phyloP scores from a whole-genome alignment of 2,329 filamentous ascomycete species.

The Aspergillus sp. region DNA sequence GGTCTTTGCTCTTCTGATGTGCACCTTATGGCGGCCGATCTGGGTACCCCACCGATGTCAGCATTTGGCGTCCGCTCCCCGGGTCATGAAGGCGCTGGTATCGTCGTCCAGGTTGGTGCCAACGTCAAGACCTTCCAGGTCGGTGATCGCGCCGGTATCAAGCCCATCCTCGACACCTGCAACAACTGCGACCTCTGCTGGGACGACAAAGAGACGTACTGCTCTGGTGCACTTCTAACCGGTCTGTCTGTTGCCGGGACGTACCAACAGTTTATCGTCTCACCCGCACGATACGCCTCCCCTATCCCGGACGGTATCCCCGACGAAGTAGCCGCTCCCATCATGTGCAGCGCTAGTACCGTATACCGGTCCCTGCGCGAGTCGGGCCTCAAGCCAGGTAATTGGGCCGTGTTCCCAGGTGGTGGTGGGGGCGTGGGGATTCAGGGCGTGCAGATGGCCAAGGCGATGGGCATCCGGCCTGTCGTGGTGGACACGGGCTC shows the following conservation, averaged over 20 bases:
- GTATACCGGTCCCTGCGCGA: conserved; percentile 52
- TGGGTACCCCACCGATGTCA: conserved; percentile 44
- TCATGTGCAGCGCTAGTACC: conserved; percentile 55
- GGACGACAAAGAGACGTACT: conserved; percentile 48
- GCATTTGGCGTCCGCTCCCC: conserved; percentile 40
- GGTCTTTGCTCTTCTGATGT: conserved; percentile 54
- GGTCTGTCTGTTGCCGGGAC: conserved; percentile 44
- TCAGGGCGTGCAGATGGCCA: conserved; percentile 50
- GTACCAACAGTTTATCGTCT: conserved; percentile 55
- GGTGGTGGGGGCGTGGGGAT: conserved; percentile 52
- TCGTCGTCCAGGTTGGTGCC: conserved; percentile 51
- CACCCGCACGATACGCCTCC: conserved; percentile 49
- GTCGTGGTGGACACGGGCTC: conserved; percentile 51
- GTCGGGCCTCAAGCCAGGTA: conserved; percentile 43
- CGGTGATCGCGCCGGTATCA: conserved; percentile 49
- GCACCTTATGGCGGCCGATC: conserved; percentile 52
- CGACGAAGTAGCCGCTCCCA: conserved; percentile 52
- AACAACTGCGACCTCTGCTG: conserved; percentile 47
- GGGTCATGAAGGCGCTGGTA: conserved; percentile 52
- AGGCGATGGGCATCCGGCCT: conserved; percentile 51
- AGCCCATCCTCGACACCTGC: conserved; percentile 48
- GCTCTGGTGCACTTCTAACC: conserved; percentile 18
- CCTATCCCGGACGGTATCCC: conserved; percentile 50
- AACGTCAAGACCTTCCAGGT: conserved; percentile 49
- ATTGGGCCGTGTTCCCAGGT: conserved; percentile 42